These are phyloP conservation scores for Teunomyces kruisii DNA, from an alignment of 805 yeast genomes.

Conservation along the genomic window DNA sequence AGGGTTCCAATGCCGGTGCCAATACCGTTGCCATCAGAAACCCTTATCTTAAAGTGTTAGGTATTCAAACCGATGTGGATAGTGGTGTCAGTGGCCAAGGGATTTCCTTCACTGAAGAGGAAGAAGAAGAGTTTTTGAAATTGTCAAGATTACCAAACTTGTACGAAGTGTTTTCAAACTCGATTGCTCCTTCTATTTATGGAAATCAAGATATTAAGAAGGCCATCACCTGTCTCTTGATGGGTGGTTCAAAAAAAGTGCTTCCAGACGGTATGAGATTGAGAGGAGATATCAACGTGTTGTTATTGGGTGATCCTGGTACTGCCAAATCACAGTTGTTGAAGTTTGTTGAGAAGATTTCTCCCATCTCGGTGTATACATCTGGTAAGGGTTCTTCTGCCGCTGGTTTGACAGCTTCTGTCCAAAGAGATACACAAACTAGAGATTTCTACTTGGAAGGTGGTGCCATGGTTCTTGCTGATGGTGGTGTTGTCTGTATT, in stretches of 20 bases:
- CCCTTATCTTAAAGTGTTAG: conserved; percentile 85
- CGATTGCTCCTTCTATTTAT: conserved; percentile 95
- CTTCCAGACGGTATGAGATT: conserved; percentile 95
- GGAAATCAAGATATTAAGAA: conserved; percentile 92
- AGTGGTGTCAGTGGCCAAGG: conserved; percentile 59
- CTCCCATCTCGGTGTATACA: conserved; percentile 93
- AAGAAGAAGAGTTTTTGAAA: conserved; percentile 85
- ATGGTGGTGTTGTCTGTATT: conserved; percentile 98
- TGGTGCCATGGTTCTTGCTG: conserved; percentile 99
- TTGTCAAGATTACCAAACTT: conserved; percentile 81
- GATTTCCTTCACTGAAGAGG: conserved; percentile 79
- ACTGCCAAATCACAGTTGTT: conserved; percentile 96
- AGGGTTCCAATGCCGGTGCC: conserved; percentile 29
- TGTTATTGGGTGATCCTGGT: conserved; percentile 96
- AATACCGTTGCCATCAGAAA: conserved; percentile 84
- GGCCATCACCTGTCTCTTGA: conserved; percentile 84
- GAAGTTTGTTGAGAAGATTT: conserved; percentile 91
- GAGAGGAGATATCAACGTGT: conserved; percentile 95
- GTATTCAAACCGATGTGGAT: conserved; percentile 82
- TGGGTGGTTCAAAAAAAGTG: conserved; percentile 92
- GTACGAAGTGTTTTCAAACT: conserved; percentile 78
- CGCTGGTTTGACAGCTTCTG: conserved; percentile 98
- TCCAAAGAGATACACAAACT: conserved; percentile 85
- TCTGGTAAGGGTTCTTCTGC: conserved; percentile 99
- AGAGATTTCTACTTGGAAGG: conserved; percentile 96